Base-by-base conservation (phyloP, 805 yeast species). In the Candida taoyuanica region DNA sequence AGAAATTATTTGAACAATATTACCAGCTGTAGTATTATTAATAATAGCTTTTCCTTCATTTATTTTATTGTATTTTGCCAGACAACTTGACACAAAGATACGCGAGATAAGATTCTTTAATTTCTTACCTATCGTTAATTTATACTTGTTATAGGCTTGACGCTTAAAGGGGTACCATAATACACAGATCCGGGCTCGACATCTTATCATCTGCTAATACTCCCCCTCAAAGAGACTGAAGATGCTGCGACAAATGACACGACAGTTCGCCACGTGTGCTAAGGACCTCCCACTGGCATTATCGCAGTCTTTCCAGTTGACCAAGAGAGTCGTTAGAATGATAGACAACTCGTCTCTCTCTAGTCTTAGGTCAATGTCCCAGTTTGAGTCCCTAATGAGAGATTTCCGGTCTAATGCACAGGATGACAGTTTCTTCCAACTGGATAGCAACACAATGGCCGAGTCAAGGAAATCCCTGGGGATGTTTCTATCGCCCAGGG, bases 401-500 rank as follows among this genome's bases (percentile, higher is more conserved):
- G 7, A 15, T n/a, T 37, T 37, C 34, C 21, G 39, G 5, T 33
- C 38, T 11, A 30, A 30, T 15, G 33, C 40, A 5, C 34, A 31
- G 15, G 32, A 39, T 12, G 41, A 36, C 19, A 19, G 25, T 3
- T 37, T 34, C 33, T 31, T 36, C 36, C 17, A 18, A 16, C n/a
- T 29, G 6, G 23, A 37, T 12, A 19, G 11, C 6, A 23, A 17
- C 5, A 18, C 23, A 15, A 16, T 8, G 12, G 16, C 7, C 12
- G 14, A 9, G 16, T 5, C 17, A 6, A 28, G 16, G 9, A n/a
- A 11, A 15, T 14, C 18, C 7, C 33, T 29, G 13, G 37, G 39
- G 5, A 16, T 33, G 32, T n/a, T 24, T 3, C 33, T 45, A 2
- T 33, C 44, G 3, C 31, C 36, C 5, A 35, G 33, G 5, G 46